A percentile compares a stretch with the other conserved stretches of the same genome.
Evolutionary conservation across 2,329 filamentous ascomycete species (phyloP).

Genomic region (Exophiala calicioides): DNA sequence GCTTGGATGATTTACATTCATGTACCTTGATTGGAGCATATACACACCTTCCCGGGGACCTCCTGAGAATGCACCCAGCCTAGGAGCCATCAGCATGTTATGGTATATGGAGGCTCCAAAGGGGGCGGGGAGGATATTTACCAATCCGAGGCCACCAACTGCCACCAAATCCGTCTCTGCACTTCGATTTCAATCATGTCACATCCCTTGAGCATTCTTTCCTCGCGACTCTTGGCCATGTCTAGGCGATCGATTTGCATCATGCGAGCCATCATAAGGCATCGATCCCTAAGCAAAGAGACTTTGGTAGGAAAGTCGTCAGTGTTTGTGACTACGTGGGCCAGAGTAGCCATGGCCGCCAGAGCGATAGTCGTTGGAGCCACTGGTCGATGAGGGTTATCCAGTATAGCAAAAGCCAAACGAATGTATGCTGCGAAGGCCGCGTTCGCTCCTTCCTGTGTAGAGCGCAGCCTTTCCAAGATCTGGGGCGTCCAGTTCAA

Average conservation of each 20-base stretch:
- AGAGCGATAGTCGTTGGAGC: background rate
- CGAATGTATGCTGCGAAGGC: constrained; percentile 1
- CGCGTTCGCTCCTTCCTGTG: constrained; percentile 1
- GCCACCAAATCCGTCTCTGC: constrained; percentile 6
- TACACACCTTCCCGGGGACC: constrained; percentile 1
- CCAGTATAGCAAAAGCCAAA: background rate
- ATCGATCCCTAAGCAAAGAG: background rate
- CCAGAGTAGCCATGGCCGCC: constrained; percentile 2
- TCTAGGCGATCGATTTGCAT: constrained; percentile 3
- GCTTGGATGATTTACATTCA: constrained; percentile 4
- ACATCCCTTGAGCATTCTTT: constrained; percentile 2
- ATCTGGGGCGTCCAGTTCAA: constrained; percentile 1
- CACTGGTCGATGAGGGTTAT: background rate
- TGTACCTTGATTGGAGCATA: constrained; percentile 1
- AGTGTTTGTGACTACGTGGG: background rate
- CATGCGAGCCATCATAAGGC: background rate
- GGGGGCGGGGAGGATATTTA: background rate
- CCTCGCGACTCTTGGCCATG: constrained; percentile 1
- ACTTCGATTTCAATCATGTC: constrained; percentile 6
- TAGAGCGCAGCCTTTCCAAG: background rate
- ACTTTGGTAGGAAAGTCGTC: background rate
- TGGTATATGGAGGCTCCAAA: background rate
- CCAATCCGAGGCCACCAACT: constrained; percentile 4
- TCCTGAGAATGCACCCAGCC: constrained; percentile 3
- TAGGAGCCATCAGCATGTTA: background rate